Evolutionary conservation across 345 rosid genomes (phyloP).

Genomic region (Raphanus raphanistrum): DNA sequence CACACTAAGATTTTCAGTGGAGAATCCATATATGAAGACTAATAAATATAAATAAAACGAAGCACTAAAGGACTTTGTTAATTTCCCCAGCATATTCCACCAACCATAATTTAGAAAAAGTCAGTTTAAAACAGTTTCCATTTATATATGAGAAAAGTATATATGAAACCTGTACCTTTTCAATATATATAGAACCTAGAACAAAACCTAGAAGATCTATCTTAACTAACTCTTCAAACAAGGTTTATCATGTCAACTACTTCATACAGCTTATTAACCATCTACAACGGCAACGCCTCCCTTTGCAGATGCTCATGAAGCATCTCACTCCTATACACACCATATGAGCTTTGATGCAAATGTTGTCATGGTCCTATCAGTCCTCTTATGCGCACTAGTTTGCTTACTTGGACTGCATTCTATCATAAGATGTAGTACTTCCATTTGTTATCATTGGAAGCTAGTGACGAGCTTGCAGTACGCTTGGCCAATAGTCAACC

Average conservation of each 20-base stretch:
- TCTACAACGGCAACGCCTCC: constrained; percentile 41
- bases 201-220: constrained; percentile 25
- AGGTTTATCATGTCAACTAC: constrained; percentile 30
- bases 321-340: constrained; percentile 38
- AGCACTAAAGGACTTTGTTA: constrained; percentile 18
- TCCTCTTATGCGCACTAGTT: constrained; percentile 76
- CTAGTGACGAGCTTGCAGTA: constrained; percentile 35
- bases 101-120: constrained; percentile 33
- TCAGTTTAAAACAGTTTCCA: constrained; percentile 4
- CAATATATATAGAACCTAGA: constrained; percentile 31
- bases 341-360: constrained; percentile 60
- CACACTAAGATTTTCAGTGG: constrained; percentile 51
- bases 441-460: constrained; percentile 37
- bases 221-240: constrained; percentile 27
- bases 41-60: constrained; percentile 10
- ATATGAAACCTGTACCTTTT: constrained; percentile 27
- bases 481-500: constrained; percentile 47
- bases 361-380: constrained; percentile 73
- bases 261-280: constrained; percentile 25
- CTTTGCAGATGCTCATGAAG: constrained; percentile 31
- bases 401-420: constrained; percentile 78
- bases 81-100: constrained; percentile 28
- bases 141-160: constrained; percentile 1
- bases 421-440: constrained; percentile 69
- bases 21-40: constrained; percentile 40